These are phyloP conservation scores for Nakazawaea ishiwadae DNA, from an alignment of 805 yeast genomes.

Conservation along the genomic window DNA sequence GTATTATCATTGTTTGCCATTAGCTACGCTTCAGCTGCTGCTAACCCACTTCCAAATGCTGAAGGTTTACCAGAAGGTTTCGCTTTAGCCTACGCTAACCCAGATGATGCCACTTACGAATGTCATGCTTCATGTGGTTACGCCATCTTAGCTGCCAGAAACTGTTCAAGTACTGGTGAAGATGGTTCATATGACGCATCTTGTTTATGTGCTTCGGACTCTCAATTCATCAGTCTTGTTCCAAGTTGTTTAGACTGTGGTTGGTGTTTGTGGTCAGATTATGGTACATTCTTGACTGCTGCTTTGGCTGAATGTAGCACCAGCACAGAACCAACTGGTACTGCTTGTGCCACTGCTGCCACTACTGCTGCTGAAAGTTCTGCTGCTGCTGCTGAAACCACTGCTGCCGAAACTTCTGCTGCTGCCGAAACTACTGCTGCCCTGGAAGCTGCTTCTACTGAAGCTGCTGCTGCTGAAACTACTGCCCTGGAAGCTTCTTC, in stretches of 20 bases:
- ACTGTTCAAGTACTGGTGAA: constrained; percentile 19
- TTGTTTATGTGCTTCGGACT: constrained; percentile 27
- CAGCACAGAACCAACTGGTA: constrained; percentile 34
- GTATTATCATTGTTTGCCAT: constrained; percentile 9
- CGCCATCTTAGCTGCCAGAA: constrained; percentile 26
- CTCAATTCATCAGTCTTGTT: constrained; percentile 24
- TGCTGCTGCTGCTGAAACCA: constrained; percentile 12
- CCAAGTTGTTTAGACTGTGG: constrained; percentile 30
- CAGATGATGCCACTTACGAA: constrained; percentile 24
- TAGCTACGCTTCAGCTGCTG: constrained; percentile 18
- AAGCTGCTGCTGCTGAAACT: constrained; percentile 23
- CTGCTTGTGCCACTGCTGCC: constrained; percentile 17
- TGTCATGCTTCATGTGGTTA: constrained; percentile 33
- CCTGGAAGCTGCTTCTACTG: constrained; percentile 13
- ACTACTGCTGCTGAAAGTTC: constrained; percentile 14
- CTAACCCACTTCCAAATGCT: constrained; percentile 23
- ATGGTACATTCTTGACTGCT: constrained; percentile 7
- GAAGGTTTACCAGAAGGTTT: constrained; percentile 25
- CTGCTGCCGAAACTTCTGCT: constrained; percentile 14
- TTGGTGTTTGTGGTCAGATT: constrained; percentile 13
- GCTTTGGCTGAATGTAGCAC: constrained; percentile 28
- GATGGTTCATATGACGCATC: constrained; percentile 25
- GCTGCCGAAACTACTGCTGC: constrained; percentile 13
- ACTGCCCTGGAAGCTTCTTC: constrained; percentile 20
- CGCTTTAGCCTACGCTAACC: constrained; percentile 25